phyloP scores from a whole-genome alignment of 2,329 filamentous ascomycete genomes.

The Berkeleyomyces basicola region DNA sequence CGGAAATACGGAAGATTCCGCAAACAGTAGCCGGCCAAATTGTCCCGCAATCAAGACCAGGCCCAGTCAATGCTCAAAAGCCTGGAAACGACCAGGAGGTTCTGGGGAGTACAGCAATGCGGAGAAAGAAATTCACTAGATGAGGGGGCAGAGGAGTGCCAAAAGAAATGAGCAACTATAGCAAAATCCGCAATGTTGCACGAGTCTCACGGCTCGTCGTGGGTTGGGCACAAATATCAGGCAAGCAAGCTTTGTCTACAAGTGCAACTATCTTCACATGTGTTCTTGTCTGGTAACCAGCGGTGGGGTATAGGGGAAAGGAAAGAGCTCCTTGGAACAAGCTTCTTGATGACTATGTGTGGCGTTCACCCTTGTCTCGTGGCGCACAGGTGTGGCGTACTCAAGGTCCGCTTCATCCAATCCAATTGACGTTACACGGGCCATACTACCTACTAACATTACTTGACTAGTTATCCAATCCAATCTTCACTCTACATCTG shows the following conservation, averaged over 20 bases:
- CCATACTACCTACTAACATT: not conserved
- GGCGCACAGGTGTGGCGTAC: not conserved
- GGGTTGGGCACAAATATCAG: not conserved
- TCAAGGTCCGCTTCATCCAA: not conserved
- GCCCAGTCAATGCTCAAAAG: not conserved
- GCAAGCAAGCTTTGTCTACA: not conserved
- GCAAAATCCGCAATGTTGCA: no score
- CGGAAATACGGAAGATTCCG: not conserved
- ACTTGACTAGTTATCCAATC: not conserved
- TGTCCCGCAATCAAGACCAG: not conserved
- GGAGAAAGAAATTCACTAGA: no score
- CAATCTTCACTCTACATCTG: slow-evolving; percentile 13
- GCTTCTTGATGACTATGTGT: not conserved
- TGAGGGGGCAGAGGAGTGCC: no score
- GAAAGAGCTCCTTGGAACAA: not conserved
- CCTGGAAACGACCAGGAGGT: not conserved
- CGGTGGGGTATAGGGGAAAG: not conserved
- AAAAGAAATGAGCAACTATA: no score
- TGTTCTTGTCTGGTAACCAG: not conserved
- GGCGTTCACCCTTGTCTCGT: not conserved
- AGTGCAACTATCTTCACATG: not conserved
- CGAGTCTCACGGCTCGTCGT: no score
- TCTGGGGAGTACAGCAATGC: no score
- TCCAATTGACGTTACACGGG: not conserved
- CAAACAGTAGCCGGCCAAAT: not conserved